Base-by-base conservation (phyloP, 2,329 filamentous ascomycete species). In the Dendryphion nanum region DNA sequence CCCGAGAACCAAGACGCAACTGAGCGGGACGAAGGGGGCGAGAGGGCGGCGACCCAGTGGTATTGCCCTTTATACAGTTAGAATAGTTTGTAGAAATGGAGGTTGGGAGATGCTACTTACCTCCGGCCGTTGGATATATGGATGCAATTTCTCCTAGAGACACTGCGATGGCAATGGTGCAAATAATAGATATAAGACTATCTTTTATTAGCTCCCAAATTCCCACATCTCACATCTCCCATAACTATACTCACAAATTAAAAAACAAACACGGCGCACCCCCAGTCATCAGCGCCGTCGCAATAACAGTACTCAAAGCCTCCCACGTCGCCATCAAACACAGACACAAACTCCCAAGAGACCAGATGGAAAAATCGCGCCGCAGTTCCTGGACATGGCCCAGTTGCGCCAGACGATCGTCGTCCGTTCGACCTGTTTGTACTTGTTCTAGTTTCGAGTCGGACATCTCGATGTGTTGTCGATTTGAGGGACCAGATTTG, bases 121-220 rank as follows among this genome's bases (percentile, higher is more conserved):
- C 53, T 59, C 82, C 83, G 30, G 81, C 81, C 5, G 82, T 86
- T n/a, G 83, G 83, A 53, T 83, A 86, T 20, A 85, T 79, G 45
- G 79, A 83, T 38, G 82, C 85, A 53, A 87, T 83, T 66, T 87
- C 83, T 44, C 80, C 80, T 14, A 86, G 71, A 15, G 81, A 85
- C 4, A 76, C 67, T n/a, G 83, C 82, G 24, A 86, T 80, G 57
- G 82, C 85, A 45, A 83, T 60, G 48, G 84, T 82, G 57, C 67
- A 68, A 6, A 71, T 29, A 19, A 73, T 66, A 0, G 70, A 64
- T 3, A 72, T 58, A 3, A 74, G 53, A 33, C 69, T 73, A 26
- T 15, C n/a, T 5, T 16, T 18, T 2, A 19, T 41, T 16, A 26
- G 12, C 18, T n/a, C 10, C 35, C 23, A 10, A 30, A n/a, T n/a